Evolutionary conservation across 352 stramenopile species (phyloP), one percentile per base, ranked within the genome.

Genomic region (Phytophthora pseudosyringae): DNA sequence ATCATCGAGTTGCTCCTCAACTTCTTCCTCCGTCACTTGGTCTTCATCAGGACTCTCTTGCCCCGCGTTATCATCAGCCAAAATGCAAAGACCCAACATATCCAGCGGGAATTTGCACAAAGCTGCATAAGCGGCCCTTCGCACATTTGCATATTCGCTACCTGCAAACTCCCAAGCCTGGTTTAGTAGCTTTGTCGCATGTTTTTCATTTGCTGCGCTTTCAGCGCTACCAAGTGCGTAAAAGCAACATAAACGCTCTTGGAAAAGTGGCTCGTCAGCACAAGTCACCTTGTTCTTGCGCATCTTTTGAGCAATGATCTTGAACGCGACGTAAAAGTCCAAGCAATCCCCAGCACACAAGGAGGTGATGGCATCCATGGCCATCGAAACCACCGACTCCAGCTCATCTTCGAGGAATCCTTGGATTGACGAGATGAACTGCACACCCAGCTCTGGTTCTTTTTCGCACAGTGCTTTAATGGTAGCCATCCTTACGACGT

Each of bases 251-350:
- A 93, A 46, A 25, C 73, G 67, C 49, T 88, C 76, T 32, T 84
- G 81, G 39, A 91, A 89, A 4, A 83, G 78, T 5, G 74, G 39
- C 8, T 80, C 50, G 4, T 82, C 66, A 5, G 65, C 60, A 52
- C 79, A 89, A 4, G 43, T 41, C 3, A 94, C 67, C 48, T 83
- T 89, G 28, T 82, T 81, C 59, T 93, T 92, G 29, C 75, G 76
- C 48, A 89, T 67, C 56, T 92, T 94, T 33, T 78, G 63, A 3
- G 78, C 36, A 28, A 94, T 76, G 32, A 89, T 91, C 73, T 93
- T 94, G 63, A 90, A 81, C 7, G 73, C 81, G 0, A 86, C 80
- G 50, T 86, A 88, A 45, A 90, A 90, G 64, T 94, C 86, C 45
- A 94, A 68, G 33, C 81, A 90, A 47, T 93, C 84, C 9, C 59